Base-by-base conservation (phyloP, 495 filamentous ascomycete species). In the Rusavskia elegans region DNA sequence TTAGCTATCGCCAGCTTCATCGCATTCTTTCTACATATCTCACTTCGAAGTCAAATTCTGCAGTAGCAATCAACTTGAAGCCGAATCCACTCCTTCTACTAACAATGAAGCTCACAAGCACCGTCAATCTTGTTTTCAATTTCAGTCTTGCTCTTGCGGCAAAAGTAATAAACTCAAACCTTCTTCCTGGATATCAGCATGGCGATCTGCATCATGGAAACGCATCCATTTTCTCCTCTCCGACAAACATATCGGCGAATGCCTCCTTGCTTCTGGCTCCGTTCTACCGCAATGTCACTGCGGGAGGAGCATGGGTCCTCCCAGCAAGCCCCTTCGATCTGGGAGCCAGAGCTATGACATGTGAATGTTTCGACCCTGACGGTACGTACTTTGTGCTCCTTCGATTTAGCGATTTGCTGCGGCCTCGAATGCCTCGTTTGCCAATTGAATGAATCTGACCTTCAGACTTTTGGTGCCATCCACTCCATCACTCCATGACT, bases 351-450 rank as follows among this genome's bases (percentile, higher is more conserved):
- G 36, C 23, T 5, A 40, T 51, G 45, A 55, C 39, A 27, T 60
- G 58, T 21, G 58, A 57, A 49, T 60, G 58, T 42, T 60, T 60
- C 23, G 40, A 53, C 23, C 55, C 55, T n/a, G 39, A 20, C 19
- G 19, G 58, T 55, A 53, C 23, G 52, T 49, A 32, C 16, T 5
- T 30, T 13, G 7, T 27, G 32, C 32, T 35, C 10, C 32, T 35
- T 11, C 32, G 25, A 27, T 27, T 27, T 27, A 6, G 25, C 25
- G 25, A 27, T 6, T 27, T 5, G 25, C 25, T 6, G 4, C 7
- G 25, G 25, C 25, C 7, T 27, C 25, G 25, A 6, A 27, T 27
- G 25, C 25, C 7, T 6, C 25, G 25, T 27, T 27, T 27, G 25
- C 7, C 25, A 27, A 27, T 6, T 6, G 25, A 5, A 6, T 27